phyloP scores from a whole-genome alignment of 2,329 filamentous ascomycete species.

The Aspergillus ustus region DNA sequence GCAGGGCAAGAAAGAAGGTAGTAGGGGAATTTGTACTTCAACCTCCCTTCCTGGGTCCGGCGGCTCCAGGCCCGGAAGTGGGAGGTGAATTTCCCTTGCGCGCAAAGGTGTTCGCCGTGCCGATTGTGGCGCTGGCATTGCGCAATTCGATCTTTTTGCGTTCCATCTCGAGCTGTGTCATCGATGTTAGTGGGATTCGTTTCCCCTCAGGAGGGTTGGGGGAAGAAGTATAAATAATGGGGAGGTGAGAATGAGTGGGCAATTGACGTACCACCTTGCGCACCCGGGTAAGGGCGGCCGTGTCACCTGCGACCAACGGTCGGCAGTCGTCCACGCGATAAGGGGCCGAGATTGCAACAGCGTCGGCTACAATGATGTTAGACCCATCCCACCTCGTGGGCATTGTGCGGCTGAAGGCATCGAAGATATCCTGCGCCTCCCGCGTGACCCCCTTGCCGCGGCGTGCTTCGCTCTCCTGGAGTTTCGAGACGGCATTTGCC shows the following conservation, averaged over 20 bases:
- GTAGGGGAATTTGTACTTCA: constrained; percentile 17
- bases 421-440: constrained; percentile 67
- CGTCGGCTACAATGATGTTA: constrained; percentile 64
- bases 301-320: constrained; percentile 45
- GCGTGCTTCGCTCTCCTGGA: constrained; percentile 62
- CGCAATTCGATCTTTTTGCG: constrained; percentile 53
- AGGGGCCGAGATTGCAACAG: constrained; percentile 62
- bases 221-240: background rate
- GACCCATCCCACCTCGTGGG: constrained; percentile 64
- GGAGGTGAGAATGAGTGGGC: background rate
- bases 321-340: constrained; percentile 62
- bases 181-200: background rate
- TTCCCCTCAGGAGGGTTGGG: too few relatives aligned
- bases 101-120: constrained; percentile 35
- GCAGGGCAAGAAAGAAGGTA: background rate
- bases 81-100: constrained; percentile 24
- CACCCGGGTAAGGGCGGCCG: constrained; percentile 49
- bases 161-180: constrained; percentile 51
- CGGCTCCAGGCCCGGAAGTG: constrained; percentile 30
- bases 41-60: constrained; percentile 38
- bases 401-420: constrained; percentile 64
- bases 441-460: constrained; percentile 64
- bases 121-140: constrained; percentile 45
- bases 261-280: constrained; percentile 53
- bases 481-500: constrained; percentile 58